Evolutionary conservation across 1,139 yeast genomes (phyloP).

Genomic region (Yamadazyma buinensis): DNA sequence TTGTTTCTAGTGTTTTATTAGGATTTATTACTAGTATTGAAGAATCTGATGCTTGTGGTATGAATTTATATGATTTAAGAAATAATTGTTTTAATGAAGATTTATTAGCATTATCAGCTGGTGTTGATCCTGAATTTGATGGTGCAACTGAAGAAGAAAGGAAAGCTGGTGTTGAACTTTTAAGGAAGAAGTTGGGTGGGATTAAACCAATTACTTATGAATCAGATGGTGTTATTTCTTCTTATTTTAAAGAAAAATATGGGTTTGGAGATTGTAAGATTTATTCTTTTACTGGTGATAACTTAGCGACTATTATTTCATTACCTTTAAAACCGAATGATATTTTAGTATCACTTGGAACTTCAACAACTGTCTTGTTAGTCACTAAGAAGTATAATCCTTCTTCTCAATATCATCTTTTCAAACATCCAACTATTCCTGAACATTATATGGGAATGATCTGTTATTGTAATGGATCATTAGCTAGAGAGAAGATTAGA

Average conservation of each 20-base stretch:
- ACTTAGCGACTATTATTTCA: slow-evolving; percentile 82
- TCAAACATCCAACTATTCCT: slow-evolving; percentile 79
- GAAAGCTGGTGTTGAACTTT: slow-evolving; percentile 30
- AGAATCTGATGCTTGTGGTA: slow-evolving; percentile 88
- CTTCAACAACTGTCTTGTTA: slow-evolving; percentile 81
- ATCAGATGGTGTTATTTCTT: slow-evolving; percentile 43
- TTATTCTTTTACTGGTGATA: slow-evolving; percentile 83
- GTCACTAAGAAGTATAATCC: slow-evolving; percentile 78
- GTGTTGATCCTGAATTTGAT: slow-evolving; percentile 38
- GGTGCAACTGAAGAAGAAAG: slow-evolving; percentile 22
- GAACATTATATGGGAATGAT: slow-evolving; percentile 90
- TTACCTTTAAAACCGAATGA: slow-evolving; percentile 76
- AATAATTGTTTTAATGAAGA: slow-evolving; percentile 50
- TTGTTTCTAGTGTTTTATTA: slow-evolving; percentile 65
- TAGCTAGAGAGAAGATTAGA: slow-evolving; percentile 77
- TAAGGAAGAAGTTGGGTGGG: slow-evolving; percentile 48
- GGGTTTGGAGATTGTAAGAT: slow-evolving; percentile 59
- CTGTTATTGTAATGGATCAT: slow-evolving; percentile 87
- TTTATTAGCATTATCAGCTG: slow-evolving; percentile 50
- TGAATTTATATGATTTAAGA: slow-evolving; percentile 74
- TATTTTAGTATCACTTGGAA: slow-evolving; percentile 77
- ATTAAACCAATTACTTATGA: slow-evolving; percentile 46
- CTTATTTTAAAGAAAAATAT: slow-evolving; percentile 61
- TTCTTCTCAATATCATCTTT: slow-evolving; percentile 78
- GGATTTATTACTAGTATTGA: slow-evolving; percentile 68